Evolutionary conservation across 2,329 filamentous ascomycete genomes (phyloP).

Genomic region (Leptographium procerum): DNA sequence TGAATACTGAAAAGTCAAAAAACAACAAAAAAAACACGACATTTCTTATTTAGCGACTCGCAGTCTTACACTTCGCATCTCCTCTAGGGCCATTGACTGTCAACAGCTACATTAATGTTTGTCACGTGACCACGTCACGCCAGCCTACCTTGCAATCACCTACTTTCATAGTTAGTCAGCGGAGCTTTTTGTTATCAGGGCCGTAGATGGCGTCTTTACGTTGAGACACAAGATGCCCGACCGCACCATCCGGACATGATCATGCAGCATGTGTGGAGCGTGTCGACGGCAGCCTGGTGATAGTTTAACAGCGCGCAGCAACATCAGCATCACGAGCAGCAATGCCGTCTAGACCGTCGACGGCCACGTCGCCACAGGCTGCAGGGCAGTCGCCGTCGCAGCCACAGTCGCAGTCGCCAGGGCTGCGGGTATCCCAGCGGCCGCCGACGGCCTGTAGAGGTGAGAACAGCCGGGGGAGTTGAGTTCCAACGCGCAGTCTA

Average conservation of each 20-base stretch:
- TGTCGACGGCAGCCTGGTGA: neutral
- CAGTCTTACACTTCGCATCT: no score
- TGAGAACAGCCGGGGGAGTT: neutral
- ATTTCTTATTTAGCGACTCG: no score
- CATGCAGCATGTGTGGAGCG: neutral
- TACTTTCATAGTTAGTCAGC: neutral
- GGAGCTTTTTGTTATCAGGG: neutral
- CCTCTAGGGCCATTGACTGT: no score
- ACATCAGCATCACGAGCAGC: neutral
- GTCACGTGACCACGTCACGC: neutral
- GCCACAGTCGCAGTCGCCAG: neutral
- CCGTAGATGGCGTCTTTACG: neutral
- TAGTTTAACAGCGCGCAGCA: neutral
- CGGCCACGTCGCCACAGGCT: neutral
- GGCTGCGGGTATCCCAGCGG: conserved; percentile 8
- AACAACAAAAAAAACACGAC: no score
- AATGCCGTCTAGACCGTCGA: neutral
- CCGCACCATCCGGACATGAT: neutral
- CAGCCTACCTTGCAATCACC: neutral
- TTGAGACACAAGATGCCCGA: neutral
- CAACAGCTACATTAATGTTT: neutral
- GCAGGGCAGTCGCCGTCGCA: neutral
- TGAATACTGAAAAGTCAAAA: no score
- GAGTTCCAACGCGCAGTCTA: no score
- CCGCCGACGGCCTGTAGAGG: conserved; percentile 9